Conservation (phyloP, 2,329 filamentous ascomycete genomes). For the Pestalotiopsis sp. region DNA sequence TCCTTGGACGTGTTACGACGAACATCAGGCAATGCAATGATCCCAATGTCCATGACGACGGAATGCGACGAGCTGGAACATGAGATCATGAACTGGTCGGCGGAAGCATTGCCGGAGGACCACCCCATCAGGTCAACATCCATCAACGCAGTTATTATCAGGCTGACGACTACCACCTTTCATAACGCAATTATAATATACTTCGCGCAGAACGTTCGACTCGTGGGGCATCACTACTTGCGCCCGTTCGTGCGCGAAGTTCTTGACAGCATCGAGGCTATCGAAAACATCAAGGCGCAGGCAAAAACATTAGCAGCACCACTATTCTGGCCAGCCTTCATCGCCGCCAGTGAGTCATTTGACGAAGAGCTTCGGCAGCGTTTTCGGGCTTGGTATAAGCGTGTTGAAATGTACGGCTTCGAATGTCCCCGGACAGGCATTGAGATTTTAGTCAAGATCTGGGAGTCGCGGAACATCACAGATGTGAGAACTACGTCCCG, state of each 20-base stretch:
- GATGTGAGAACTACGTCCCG: background rate
- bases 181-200: conserved; percentile 77
- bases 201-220: conserved; percentile 55
- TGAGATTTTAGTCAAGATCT: conserved; percentile 23
- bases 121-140: background rate
- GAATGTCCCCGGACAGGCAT: conserved; percentile 26
- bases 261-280: conserved; percentile 15
- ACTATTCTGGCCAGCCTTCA: conserved; percentile 17
- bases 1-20: conserved; percentile 61
- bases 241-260: conserved; percentile 11
- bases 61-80: conserved; percentile 15
- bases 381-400: conserved; percentile 23
- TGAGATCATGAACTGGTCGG: conserved; percentile 13
- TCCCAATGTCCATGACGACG: conserved; percentile 3
- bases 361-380: conserved; percentile 28
- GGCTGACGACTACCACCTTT: conserved; percentile 56
- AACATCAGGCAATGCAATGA: conserved; percentile 69
- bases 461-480: conserved; percentile 10
- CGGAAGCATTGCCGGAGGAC: background rate
- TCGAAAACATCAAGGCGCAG: conserved; percentile 15
- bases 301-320: conserved; percentile 12
- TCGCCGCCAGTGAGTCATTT: conserved; percentile 37
- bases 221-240: conserved; percentile 10
- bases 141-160: conserved; percentile 8
- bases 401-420: conserved; percentile 24